Conservation (phyloP, 2,329 filamentous ascomycete species). For the Magnaporthiopsis incrustans region DNA sequence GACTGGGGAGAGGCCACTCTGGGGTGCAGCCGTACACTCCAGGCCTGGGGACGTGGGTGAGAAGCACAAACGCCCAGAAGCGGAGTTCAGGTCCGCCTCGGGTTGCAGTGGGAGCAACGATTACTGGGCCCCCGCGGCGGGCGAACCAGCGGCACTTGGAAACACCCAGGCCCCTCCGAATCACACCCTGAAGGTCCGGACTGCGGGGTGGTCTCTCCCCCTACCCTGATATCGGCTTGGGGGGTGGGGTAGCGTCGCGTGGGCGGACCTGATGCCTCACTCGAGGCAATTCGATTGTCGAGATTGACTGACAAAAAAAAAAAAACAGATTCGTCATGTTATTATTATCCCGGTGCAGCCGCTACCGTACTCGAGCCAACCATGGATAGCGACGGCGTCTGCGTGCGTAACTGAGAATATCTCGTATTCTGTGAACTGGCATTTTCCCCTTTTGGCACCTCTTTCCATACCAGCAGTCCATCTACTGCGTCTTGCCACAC, state of each 20-base stretch:
- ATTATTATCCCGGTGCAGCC: not conserved
- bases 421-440: not conserved
- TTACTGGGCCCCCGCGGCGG: not conserved
- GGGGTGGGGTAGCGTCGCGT: not conserved
- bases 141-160: slow-evolving; percentile 5
- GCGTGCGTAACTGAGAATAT: not conserved
- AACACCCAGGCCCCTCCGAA: slow-evolving; percentile 5
- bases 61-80: not conserved
- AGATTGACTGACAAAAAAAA: no score
- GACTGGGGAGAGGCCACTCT: not conserved
- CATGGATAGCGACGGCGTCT: not conserved
- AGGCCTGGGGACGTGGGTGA: not conserved
- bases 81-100: slow-evolving; percentile 3
- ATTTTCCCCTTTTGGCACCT: not conserved
- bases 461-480: not conserved
- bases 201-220: not conserved
- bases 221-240: not conserved
- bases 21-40: no score
- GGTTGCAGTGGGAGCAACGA: slow-evolving; percentile 4
- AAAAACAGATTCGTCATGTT: not conserved
- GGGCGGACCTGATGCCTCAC: not conserved
- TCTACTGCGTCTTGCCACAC: not conserved
- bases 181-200: slow-evolving; percentile 3
- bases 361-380: not conserved
- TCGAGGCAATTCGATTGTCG: not conserved